Evolutionary conservation across 805 yeast genomes (phyloP).

Genomic region (Suhomyces prunicola): DNA sequence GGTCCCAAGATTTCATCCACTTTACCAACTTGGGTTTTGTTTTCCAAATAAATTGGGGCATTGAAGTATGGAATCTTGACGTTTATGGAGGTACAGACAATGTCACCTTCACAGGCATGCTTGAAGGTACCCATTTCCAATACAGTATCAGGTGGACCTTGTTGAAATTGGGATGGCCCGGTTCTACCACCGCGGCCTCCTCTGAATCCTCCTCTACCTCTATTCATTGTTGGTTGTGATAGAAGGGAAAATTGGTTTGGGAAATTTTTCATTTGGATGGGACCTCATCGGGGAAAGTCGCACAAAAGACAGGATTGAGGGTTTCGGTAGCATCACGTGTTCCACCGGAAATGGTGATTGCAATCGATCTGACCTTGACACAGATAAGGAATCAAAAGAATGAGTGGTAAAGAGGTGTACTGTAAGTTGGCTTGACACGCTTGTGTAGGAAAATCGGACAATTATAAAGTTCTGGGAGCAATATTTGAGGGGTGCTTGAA

Average conservation of each 20-base stretch:
- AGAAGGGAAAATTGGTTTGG: constrained; percentile 1
- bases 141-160: constrained; percentile 94
- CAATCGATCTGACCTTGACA: not conserved
- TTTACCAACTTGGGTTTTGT: constrained; percentile 94
- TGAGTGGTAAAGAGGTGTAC: not conserved
- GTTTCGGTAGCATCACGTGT: not conserved
- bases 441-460: not conserved
- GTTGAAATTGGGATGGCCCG: constrained; percentile 68
- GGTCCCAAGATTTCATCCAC: constrained; percentile 99
- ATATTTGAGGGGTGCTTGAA: not conserved
- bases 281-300: constrained; percentile 8
- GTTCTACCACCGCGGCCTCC: constrained; percentile 69
- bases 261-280: constrained; percentile 7
- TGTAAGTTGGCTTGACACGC: not conserved
- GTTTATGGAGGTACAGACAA: constrained; percentile 93
- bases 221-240: constrained; percentile 45
- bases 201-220: constrained; percentile 70
- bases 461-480: not conserved
- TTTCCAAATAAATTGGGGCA: constrained; percentile 96
- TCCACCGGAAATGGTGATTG: not conserved
- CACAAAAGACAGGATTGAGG: not conserved
- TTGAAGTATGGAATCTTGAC: constrained; percentile 95
- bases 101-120: constrained; percentile 95
- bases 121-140: constrained; percentile 91
- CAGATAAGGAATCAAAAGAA: not conserved